Evolutionary conservation across 2,329 filamentous ascomycete species (phyloP).

Genomic region (Scytalidium lignicola): DNA sequence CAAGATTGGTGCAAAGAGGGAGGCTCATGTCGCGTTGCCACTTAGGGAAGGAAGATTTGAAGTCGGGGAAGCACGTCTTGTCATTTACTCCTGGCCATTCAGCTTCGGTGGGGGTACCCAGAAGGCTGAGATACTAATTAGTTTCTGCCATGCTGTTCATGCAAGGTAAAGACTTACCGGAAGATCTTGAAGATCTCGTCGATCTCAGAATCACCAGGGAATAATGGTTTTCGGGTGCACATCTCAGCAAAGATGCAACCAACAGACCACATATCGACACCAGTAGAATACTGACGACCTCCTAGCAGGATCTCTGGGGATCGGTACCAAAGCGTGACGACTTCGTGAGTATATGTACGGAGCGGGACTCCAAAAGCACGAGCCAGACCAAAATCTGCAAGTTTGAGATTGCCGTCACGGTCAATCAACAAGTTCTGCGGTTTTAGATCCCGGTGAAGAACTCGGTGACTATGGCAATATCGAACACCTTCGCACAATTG

Average conservation of each 20-base stretch:
- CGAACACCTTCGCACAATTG: conserved; percentile 79
- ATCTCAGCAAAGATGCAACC: conserved; percentile 96
- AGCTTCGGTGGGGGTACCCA: conserved; percentile 78
- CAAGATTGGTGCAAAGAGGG: conserved; percentile 66
- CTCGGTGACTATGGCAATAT: conserved; percentile 84
- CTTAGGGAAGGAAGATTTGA: conserved; percentile 88
- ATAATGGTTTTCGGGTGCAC: conserved; percentile 89
- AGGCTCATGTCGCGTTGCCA: conserved; percentile 69
- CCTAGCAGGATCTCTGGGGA: conserved; percentile 86
- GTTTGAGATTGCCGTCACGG: conserved; percentile 80
- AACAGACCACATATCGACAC: conserved; percentile 94
- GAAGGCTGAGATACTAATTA: conserved; percentile 45
- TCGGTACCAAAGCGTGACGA: conserved; percentile 91
- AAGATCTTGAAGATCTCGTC: conserved; percentile 96
- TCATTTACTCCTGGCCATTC: conserved; percentile 73
- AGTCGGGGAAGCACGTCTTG: conserved; percentile 83
- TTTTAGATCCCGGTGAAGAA: conserved; percentile 85
- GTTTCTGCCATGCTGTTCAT: conserved; percentile 4
- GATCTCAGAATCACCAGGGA: conserved; percentile 89
- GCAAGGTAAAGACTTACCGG: conserved; percentile 48
- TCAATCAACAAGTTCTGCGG: conserved; percentile 87
- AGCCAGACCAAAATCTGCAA: conserved; percentile 86
- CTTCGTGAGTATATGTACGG: conserved; percentile 90
- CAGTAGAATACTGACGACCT: conserved; percentile 87
- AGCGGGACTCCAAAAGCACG: conserved; percentile 87